phyloP scores from a whole-genome alignment of 192 early-diverging fungal genomes.

The Kappamyces sp. region DNA sequence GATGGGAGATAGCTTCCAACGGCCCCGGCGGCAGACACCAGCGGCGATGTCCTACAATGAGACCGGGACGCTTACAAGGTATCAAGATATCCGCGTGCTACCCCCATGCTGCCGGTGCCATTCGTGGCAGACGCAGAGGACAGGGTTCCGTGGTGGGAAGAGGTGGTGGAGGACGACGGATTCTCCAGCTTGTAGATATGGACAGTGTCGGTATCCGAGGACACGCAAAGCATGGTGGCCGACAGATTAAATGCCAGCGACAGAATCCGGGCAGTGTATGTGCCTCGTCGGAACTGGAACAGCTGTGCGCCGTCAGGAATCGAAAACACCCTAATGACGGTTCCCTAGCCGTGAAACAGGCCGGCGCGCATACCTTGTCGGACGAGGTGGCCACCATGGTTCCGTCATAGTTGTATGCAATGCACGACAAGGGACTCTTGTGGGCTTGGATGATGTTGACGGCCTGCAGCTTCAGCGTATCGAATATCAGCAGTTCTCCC shows the following conservation, averaged over 20 bases:
- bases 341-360: slow-evolving; percentile 51
- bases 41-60: slow-evolving; percentile 25
- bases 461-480: slow-evolving; percentile 78
- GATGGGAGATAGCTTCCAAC: slow-evolving; percentile 80
- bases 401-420: slow-evolving; percentile 88
- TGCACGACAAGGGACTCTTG: slow-evolving; percentile 80
- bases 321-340: slow-evolving; percentile 92
- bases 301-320: slow-evolving; percentile 79
- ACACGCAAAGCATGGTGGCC: slow-evolving; percentile 68
- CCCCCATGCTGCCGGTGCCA: no score
- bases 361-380: slow-evolving; percentile 67
- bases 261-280: slow-evolving; percentile 85
- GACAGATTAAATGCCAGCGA: slow-evolving; percentile 81
- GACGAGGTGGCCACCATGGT: slow-evolving; percentile 89
- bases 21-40: slow-evolving; percentile 50
- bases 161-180: neutral
- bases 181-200: slow-evolving; percentile 78
- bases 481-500: slow-evolving; percentile 89
- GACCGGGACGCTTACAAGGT: slow-evolving; percentile 23
- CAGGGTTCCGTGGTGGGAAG: neutral
- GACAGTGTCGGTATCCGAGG: slow-evolving; percentile 89
- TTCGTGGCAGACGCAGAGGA: neutral
- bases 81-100: slow-evolving; percentile 23
- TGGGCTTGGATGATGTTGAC: slow-evolving; percentile 94
- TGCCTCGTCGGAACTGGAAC: slow-evolving; percentile 90